These are phyloP conservation scores for Citrus medica DNA, from an alignment of 345 rosid species.

Conservation along the genomic window DNA sequence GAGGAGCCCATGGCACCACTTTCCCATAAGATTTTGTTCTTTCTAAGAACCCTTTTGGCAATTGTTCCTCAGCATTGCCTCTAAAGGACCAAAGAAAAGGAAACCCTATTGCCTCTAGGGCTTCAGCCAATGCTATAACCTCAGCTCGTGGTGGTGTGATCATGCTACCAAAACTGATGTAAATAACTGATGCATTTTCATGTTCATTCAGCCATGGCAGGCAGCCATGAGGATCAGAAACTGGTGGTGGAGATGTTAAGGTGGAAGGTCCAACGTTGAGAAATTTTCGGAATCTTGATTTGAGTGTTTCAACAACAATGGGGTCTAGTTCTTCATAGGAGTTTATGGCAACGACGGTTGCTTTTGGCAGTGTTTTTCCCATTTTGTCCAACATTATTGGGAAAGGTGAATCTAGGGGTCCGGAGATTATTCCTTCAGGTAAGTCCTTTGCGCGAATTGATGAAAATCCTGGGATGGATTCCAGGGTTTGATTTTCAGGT, in stretches of 20 bases:
- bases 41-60: slow-evolving; percentile 34
- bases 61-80: slow-evolving; percentile 15
- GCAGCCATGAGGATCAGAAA: slow-evolving; percentile 39
- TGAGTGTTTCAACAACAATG: slow-evolving; percentile 14
- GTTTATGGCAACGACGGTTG: slow-evolving; percentile 36
- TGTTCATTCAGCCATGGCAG: slow-evolving; percentile 49
- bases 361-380: slow-evolving; percentile 36
- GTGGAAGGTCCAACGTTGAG: slow-evolving; percentile 45
- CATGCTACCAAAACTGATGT: slow-evolving; percentile 64
- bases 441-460: slow-evolving; percentile 26
- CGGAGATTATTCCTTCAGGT: slow-evolving; percentile 25
- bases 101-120: slow-evolving; percentile 27
- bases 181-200: slow-evolving; percentile 39
- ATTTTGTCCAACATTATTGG: slow-evolving; percentile 30
- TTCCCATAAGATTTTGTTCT: slow-evolving; percentile 33
- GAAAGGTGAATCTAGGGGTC: slow-evolving; percentile 10
- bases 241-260: slow-evolving; percentile 5
- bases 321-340: slow-evolving; percentile 43
- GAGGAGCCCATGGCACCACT: slow-evolving; percentile 67
- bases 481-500: slow-evolving; percentile 23
- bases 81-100: slow-evolving; percentile 73
- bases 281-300: slow-evolving; percentile 27
- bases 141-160: slow-evolving; percentile 41
- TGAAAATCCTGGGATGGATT: slow-evolving; percentile 38
- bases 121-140: slow-evolving; percentile 44